A percentile compares a stretch with the other conserved stretches of the same genome.
Evolutionary conservation across 768 basidiomycete genomes (phyloP).

Genomic region (Suillus spraguei): DNA sequence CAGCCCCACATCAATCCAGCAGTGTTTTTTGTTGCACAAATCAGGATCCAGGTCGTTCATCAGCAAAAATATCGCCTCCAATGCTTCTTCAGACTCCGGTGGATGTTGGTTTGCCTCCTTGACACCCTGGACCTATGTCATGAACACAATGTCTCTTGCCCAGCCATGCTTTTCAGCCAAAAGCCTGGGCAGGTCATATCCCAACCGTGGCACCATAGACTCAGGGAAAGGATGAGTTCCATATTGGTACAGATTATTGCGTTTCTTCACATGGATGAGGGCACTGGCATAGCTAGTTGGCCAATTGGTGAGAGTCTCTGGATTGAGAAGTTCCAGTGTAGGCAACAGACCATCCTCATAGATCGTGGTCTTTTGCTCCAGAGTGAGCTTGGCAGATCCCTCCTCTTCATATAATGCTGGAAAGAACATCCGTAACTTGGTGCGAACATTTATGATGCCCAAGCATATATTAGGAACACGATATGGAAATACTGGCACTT

Average conservation of each 20-base stretch:
- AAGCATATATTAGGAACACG: constrained; percentile 8
- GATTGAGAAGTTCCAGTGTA: too few species aligned
- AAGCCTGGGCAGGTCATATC: background rate
- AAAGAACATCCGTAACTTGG: background rate
- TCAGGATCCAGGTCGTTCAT: background rate
- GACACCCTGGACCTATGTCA: background rate
- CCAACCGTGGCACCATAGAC: background rate
- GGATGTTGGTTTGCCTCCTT: background rate
- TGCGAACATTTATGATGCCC: background rate
- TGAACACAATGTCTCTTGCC: background rate
- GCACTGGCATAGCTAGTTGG: too few species aligned
- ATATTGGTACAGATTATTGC: too few species aligned
- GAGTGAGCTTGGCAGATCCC: background rate
- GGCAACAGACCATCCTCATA: too few species aligned
- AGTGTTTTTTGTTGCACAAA: background rate
- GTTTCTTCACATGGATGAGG: too few species aligned
- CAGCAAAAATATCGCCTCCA: background rate
- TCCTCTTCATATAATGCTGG: background rate
- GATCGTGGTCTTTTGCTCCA: background rate
- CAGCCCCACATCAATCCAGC: constrained; percentile 1
- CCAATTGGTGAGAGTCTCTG: too few species aligned
- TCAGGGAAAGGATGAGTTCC: too few species aligned
- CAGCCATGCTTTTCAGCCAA: background rate
- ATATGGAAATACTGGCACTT: too few species aligned
- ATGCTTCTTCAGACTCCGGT: background rate